These are phyloP conservation scores for Spergularia marina DNA, from an alignment of 148 eudicot species.

Conservation along the genomic window DNA sequence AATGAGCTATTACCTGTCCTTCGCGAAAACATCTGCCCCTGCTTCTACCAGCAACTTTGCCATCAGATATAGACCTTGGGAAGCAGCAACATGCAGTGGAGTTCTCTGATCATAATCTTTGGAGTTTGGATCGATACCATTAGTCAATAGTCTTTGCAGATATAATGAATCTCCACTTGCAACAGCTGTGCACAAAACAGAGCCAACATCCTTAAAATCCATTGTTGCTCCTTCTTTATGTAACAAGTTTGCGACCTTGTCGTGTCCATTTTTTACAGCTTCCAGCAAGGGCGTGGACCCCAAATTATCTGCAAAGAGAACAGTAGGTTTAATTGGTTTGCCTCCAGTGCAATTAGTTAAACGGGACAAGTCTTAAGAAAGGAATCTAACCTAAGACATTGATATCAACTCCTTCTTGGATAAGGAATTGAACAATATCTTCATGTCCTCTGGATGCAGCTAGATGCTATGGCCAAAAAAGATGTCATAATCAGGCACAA, in stretches of 20 bases:
- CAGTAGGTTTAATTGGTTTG: constrained; percentile 4
- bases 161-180: constrained; percentile 61
- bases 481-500: background rate
- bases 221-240: constrained; percentile 51
- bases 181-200: constrained; percentile 58
- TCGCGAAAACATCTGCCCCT: constrained; percentile 65
- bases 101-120: constrained; percentile 75
- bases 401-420: constrained; percentile 64
- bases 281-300: constrained; percentile 81
- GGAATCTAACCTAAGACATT: constrained; percentile 56
- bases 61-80: constrained; percentile 67
- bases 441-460: constrained; percentile 87
- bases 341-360: background rate
- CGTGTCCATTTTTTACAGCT: constrained; percentile 79
- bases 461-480: constrained; percentile 57
- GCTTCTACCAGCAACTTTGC: constrained; percentile 75
- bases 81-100: constrained; percentile 79
- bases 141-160: constrained; percentile 49
- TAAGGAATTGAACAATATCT: constrained; percentile 54
- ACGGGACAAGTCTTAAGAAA: background rate
- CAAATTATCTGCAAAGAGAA: constrained; percentile 49
- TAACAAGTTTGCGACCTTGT: constrained; percentile 61
- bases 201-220: constrained; percentile 59
- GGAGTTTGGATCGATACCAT: constrained; percentile 73
- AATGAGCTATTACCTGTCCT: constrained; percentile 59